Base-by-base conservation (phyloP, 2,329 filamentous ascomycete species). In the Proliferodiscus dingleyae region DNA sequence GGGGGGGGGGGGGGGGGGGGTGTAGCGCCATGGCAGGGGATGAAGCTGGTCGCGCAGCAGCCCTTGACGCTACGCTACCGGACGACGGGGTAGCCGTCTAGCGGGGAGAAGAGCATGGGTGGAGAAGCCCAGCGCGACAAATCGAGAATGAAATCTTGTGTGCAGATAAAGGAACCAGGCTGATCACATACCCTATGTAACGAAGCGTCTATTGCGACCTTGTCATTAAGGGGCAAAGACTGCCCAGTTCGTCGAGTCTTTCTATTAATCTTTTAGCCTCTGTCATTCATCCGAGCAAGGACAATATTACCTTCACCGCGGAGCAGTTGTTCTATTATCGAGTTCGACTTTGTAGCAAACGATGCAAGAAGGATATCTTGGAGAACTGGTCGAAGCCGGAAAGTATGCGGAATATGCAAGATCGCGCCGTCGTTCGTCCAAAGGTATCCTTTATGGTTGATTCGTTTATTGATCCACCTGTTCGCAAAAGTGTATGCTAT, bases 11-110 rank as follows among this genome's bases (percentile, higher is more conserved):
- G n/a, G n/a, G n/a, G n/a, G 51, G 44, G 41, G 54, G 50, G 49
- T 52, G 54, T 47, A 55, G 37, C 29, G n/a, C 39, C 39, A 50
- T 33, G 37, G 41, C 56, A 58, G 50, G 57, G 55, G 48, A 22
- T 37, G 40, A 43, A 55, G 54, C 49, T 56, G 55, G 55, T 57
- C 55, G 57, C 57, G 56, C 56, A 55, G 46, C 52, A 55, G 53
- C 46, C 56, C 55, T 51, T 52, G 50, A 46, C 50, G 46, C 44
- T 61, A 53, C 58, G 58, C 57, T 55, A 52, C 40, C 46, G 37
- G 18, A 33, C 30, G 41, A 53, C 24, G 43, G 49, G 37, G 40
- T 28, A 41, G 33, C 47, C 41, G 45, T 34, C 23, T 33, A 43
- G 42, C 41, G 49, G 52, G 52, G 52, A 52, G 48, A 44, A 53